phyloP scores from a whole-genome alignment of 2,329 filamentous ascomycete genomes.

The Ambrosiella cleistominuta region DNA sequence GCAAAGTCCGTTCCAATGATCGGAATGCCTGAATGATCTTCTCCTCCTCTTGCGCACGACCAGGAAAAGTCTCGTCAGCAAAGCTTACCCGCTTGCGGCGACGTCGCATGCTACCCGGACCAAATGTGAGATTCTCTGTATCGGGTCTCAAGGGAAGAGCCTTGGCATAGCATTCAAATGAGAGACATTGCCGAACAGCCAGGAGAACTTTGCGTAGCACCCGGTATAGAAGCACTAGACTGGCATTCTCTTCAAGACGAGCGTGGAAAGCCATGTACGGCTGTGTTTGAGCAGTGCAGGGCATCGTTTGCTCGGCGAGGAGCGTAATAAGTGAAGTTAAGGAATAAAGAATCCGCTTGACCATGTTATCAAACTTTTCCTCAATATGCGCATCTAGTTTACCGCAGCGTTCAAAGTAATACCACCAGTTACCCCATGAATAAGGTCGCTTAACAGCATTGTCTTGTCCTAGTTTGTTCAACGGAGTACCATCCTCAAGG shows the following conservation, averaged over 20 bases:
- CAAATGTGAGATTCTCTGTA: conserved; percentile 4
- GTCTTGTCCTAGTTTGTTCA: conserved; percentile 6
- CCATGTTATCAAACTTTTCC: conserved; percentile 12
- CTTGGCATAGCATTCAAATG: conserved; percentile 12
- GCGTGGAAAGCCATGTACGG: conserved; percentile 11
- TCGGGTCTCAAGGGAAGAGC: conserved; percentile 11
- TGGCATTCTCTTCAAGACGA: conserved; percentile 10
- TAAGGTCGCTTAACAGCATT: conserved; percentile 5
- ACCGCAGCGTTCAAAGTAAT: conserved; percentile 10
- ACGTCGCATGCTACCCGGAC: conserved; percentile 12
- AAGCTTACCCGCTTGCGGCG: conserved; percentile 13
- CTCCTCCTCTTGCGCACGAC: conserved; percentile 10
- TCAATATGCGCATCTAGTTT: conserved; percentile 12
- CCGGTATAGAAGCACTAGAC: conserved; percentile 9
- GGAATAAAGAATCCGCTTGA: conserved; percentile 11
- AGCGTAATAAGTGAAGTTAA: conserved; percentile 10
- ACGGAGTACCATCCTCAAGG: conserved; percentile 10
- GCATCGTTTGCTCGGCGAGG: conserved; percentile 10
- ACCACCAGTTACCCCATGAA: conserved; percentile 10
- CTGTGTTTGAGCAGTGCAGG: conserved; percentile 9
- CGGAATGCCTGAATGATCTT: conserved; percentile 11
- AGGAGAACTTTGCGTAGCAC: conserved; percentile 7
- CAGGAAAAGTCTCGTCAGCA: conserved; percentile 10
- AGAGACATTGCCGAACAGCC: conserved; percentile 6
- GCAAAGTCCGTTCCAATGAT: conserved; percentile 5